Conservation (phyloP, 768 basidiomycete species). For the Boletus tylopilopsis region DNA sequence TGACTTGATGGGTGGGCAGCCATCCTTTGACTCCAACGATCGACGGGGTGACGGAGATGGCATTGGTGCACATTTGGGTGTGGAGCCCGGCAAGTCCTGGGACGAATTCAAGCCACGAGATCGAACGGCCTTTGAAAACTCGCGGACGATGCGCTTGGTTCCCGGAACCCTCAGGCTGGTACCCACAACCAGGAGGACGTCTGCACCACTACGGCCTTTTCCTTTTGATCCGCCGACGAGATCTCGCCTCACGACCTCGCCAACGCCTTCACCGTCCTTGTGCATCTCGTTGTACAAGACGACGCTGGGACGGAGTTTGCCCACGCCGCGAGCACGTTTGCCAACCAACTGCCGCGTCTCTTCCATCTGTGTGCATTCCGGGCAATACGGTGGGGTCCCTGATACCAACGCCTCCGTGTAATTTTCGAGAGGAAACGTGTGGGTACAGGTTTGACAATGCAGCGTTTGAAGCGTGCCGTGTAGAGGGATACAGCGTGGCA, state of each 20-base stretch:
- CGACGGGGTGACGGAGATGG: slow-evolving; percentile 49
- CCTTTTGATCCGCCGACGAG: slow-evolving; percentile 66
- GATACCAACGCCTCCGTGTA: slow-evolving; percentile 56
- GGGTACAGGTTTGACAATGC: slow-evolving; percentile 78
- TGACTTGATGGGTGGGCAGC: slow-evolving; percentile 55
- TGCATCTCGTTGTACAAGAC: slow-evolving; percentile 90
- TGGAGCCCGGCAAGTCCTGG: slow-evolving; percentile 27
- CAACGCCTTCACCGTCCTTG: slow-evolving; percentile 83
- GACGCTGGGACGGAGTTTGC: slow-evolving; percentile 79
- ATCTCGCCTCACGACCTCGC: slow-evolving; percentile 78
- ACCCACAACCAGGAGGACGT: slow-evolving; percentile 84
- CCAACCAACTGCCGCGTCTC: slow-evolving; percentile 67
- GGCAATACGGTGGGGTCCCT: slow-evolving; percentile 72
- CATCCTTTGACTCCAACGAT: slow-evolving; percentile 35
- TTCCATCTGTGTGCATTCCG: slow-evolving; percentile 70
- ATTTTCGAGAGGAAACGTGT: slow-evolving; percentile 61
- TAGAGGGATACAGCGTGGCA: slow-evolving; percentile 82
- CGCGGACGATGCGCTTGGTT: slow-evolving; percentile 86
- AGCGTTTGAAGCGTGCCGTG: slow-evolving; percentile 82
- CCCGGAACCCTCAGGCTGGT: slow-evolving; percentile 88
- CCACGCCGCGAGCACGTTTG: slow-evolving; percentile 77
- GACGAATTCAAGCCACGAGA: slow-evolving; percentile 40
- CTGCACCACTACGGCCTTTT: slow-evolving; percentile 69
- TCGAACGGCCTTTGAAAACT: slow-evolving; percentile 76
- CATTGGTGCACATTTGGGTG: slow-evolving; percentile 33